A percentile compares a stretch with the other conserved stretches of the same genome.
Evolutionary conservation across 2,329 filamentous ascomycete genomes (phyloP).

Genomic region (Coleophoma crateriformis): DNA sequence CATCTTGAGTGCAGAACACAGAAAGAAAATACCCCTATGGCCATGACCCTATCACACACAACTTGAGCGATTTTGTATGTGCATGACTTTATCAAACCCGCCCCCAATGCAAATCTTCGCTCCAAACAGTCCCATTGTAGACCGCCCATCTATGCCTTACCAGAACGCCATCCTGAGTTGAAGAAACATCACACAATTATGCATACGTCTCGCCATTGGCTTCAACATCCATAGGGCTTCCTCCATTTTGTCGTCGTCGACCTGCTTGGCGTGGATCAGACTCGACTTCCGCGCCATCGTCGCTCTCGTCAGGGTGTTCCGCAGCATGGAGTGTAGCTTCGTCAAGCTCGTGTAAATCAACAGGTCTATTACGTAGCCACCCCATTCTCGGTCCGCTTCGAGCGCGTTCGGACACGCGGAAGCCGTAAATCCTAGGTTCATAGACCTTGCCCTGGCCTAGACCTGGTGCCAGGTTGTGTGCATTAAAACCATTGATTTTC

Average conservation of each 20-base stretch:
- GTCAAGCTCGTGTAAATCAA: conserved; percentile 76
- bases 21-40: too few relatives aligned
- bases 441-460: conserved; percentile 81
- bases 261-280: conserved; percentile 12
- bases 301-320: conserved; percentile 49
- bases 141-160: too few relatives aligned
- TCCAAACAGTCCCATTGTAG: too few relatives aligned
- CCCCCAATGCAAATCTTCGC: too few relatives aligned
- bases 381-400: conserved; percentile 92
- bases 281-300: conserved; percentile 38
- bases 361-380: conserved; percentile 84
- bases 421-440: conserved; percentile 94
- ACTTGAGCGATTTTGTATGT: too few relatives aligned
- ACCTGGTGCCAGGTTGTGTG: conserved; percentile 82
- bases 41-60: too few relatives aligned
- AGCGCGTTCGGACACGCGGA: conserved; percentile 86
- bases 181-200: too few relatives aligned
- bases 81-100: too few relatives aligned
- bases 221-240: conserved; percentile 27
- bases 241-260: conserved; percentile 13
- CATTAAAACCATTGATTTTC: conserved; percentile 79
- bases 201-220: conserved; percentile 12
- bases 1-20: too few relatives aligned
- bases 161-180: too few relatives aligned
- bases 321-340: conserved; percentile 58